Evolutionary conservation across 306 rosid species (phyloP).

Genomic region (Begonia masoniana): DNA sequence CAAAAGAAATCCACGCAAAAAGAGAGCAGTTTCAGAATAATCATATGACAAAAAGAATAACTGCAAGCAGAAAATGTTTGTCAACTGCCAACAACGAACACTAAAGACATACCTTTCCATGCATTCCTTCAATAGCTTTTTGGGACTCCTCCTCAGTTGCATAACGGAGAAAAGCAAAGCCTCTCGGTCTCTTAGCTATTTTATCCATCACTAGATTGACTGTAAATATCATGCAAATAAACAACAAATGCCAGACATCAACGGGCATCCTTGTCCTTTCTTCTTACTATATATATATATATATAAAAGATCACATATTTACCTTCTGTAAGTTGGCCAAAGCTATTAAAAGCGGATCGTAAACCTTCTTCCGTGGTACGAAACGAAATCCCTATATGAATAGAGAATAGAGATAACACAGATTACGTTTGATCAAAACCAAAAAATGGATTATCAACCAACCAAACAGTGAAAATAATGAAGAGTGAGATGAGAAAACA

Average conservation of each 20-base stretch:
- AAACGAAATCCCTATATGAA: slow-evolving; percentile 66
- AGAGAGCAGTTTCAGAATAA: no score
- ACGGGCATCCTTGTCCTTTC: no score
- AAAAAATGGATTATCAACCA: no score
- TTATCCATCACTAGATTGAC: slow-evolving; percentile 93
- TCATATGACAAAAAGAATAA: no score
- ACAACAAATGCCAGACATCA: neutral
- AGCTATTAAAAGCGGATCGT: slow-evolving; percentile 56
- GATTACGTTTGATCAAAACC: neutral
- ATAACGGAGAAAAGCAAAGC: slow-evolving; percentile 81
- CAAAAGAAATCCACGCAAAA: no score
- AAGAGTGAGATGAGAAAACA: no score
- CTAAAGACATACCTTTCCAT: slow-evolving; percentile 55
- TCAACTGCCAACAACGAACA: no score
- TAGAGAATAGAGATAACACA: neutral
- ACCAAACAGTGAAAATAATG: neutral
- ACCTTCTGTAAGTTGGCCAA: slow-evolving; percentile 83
- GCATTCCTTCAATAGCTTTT: slow-evolving; percentile 86
- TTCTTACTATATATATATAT: no score
- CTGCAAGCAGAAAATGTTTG: no score
- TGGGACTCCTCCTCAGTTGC: slow-evolving; percentile 69
- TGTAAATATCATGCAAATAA: slow-evolving; percentile 11
- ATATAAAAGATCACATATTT: neutral
- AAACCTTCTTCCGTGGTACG: slow-evolving; percentile 80
- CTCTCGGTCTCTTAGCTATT: slow-evolving; percentile 87